Evolutionary conservation across 768 basidiomycete genomes (phyloP).

Genomic region (Pleurotus sapidus): DNA sequence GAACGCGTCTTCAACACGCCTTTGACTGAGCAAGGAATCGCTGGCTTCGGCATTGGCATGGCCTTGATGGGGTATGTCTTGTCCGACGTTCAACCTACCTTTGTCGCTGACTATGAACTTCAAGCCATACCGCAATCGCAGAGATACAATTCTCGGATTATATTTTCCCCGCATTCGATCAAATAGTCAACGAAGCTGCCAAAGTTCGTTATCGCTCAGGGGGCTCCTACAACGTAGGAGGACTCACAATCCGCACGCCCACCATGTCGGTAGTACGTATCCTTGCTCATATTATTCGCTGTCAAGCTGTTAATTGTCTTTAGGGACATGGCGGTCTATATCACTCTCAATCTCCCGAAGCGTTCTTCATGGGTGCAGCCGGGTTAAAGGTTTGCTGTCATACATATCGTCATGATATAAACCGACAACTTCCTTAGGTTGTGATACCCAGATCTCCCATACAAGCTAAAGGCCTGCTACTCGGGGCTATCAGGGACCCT

Average conservation of each 20-base stretch:
- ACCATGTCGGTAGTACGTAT: conserved; percentile 80
- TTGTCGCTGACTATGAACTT: not conserved
- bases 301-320: not conserved
- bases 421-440: conserved; percentile 33
- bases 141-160: conserved; percentile 93
- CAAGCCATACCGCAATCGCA: conserved; percentile 79
- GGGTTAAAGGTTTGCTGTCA: conserved; percentile 69
- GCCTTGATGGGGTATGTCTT: conserved; percentile 74
- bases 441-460: conserved; percentile 95
- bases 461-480: conserved; percentile 91
- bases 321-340: conserved; percentile 86
- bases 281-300: conserved; percentile 14
- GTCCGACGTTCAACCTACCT: not conserved
- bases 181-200: conserved; percentile 94
- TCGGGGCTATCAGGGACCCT: conserved; percentile 86
- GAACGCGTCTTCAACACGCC: conserved; percentile 97
- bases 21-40: conserved; percentile 89
- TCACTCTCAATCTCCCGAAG: conserved; percentile 94
- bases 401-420: not conserved
- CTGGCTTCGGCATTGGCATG: conserved; percentile 90
- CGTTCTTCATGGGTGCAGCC: conserved; percentile 88
- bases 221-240: conserved; percentile 79
- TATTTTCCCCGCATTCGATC: conserved; percentile 93
- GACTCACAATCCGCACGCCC: conserved; percentile 79
- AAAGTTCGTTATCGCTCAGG: conserved; percentile 91